Evolutionary conservation across 345 rosid species (phyloP).

Genomic region (Adansonia digitata): DNA sequence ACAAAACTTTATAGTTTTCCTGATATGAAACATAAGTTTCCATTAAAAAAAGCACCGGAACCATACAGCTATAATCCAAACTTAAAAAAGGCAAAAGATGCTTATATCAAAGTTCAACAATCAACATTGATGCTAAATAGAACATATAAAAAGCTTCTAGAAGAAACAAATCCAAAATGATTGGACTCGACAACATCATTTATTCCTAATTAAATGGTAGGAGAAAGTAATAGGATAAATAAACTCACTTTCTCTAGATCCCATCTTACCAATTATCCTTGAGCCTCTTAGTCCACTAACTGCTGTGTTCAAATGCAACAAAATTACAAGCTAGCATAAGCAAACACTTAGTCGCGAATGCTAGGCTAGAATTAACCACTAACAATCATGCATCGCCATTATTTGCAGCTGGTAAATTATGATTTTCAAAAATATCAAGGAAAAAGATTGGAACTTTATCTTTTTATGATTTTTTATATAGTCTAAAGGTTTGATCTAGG

Average conservation of each 20-base stretch:
- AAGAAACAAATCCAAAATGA: neutral
- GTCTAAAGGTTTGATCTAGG: neutral
- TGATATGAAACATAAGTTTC: neutral
- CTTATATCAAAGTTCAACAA: too few relatives aligned
- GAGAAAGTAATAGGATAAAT: neutral
- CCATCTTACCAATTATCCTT: conserved; percentile 51
- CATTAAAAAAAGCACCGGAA: neutral
- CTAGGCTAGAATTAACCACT: neutral
- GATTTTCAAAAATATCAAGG: neutral
- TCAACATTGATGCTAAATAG: neutral
- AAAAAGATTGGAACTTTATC: neutral
- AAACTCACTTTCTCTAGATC: conserved; percentile 80
- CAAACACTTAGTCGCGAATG: neutral
- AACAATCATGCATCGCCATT: neutral
- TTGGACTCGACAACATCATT: neutral
- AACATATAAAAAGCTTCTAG: neutral
- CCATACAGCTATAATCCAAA: neutral
- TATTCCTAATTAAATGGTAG: neutral
- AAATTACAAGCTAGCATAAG: conserved; percentile 1
- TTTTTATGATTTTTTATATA: neutral
- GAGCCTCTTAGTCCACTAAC: conserved; percentile 54
- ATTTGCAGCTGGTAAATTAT: neutral
- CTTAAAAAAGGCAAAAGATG: neutral
- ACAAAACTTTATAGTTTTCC: neutral
- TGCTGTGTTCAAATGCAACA: conserved; percentile 63